Conservation (phyloP, 1,284 basidiomycete genomes). For the Melanopsichium pennsylvanicum region DNA sequence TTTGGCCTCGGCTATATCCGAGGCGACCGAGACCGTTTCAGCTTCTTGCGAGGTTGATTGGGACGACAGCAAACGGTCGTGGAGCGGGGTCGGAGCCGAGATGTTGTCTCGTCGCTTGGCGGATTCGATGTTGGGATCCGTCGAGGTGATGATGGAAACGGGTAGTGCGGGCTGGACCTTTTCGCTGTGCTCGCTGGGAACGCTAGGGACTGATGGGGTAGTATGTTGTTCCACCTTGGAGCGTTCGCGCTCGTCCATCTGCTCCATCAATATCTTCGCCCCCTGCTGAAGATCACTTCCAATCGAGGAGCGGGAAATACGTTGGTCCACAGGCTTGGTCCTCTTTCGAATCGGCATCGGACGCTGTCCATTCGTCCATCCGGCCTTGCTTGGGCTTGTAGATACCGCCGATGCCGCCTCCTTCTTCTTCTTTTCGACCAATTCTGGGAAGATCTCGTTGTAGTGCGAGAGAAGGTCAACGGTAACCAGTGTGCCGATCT, state of each 20-base stretch:
- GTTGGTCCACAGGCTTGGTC: slow-evolving; percentile 85
- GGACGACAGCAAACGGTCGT: slow-evolving; percentile 62
- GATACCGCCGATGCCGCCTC: slow-evolving; percentile 67
- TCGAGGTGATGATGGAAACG: slow-evolving; percentile 26
- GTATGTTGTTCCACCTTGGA: background rate
- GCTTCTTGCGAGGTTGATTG: slow-evolving; percentile 9
- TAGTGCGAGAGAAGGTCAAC: slow-evolving; percentile 85
- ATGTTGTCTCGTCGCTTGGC: slow-evolving; percentile 37
- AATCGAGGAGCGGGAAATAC: slow-evolving; percentile 53
- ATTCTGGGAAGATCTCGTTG: slow-evolving; percentile 77
- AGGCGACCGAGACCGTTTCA: slow-evolving; percentile 18
- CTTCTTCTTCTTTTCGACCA: slow-evolving; percentile 81
- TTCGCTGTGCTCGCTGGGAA: background rate
- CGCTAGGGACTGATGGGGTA: background rate
- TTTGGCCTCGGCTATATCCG: slow-evolving; percentile 20
- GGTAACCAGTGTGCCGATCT: slow-evolving; percentile 74
- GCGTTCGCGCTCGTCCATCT: slow-evolving; percentile 33
- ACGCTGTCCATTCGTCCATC: slow-evolving; percentile 61
- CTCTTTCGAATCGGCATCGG: slow-evolving; percentile 82
- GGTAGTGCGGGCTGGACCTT: slow-evolving; percentile 3
- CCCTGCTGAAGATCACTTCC: slow-evolving; percentile 35
- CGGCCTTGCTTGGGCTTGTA: slow-evolving; percentile 1
- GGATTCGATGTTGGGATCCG: slow-evolving; percentile 63
- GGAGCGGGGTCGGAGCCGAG: slow-evolving; percentile 63
- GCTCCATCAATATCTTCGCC: slow-evolving; percentile 37